Conservation (phyloP, 2,329 filamentous ascomycete genomes). For the Fusarium nanum region DNA sequence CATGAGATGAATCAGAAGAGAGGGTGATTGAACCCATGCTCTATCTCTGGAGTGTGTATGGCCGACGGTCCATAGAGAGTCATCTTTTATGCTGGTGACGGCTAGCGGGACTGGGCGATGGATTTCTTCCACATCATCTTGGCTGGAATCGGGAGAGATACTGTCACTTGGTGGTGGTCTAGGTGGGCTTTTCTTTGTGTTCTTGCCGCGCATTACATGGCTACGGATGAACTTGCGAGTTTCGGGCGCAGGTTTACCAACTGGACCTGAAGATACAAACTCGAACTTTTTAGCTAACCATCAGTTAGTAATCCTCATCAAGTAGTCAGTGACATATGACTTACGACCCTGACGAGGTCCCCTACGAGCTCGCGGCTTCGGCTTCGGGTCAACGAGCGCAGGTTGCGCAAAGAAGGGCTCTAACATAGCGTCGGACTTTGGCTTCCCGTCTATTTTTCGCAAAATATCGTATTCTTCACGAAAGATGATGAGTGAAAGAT, state of each 20-base stretch:
- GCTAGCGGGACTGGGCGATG: not conserved
- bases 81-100: not conserved
- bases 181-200: constrained; percentile 24
- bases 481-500: not conserved
- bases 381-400: not conserved
- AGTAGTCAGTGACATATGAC: not conserved
- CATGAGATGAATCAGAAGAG: constrained; percentile 22
- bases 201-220: constrained; percentile 47
- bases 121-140: not conserved
- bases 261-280: constrained; percentile 43
- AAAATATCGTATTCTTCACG: not conserved
- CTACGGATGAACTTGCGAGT: constrained; percentile 47
- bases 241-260: constrained; percentile 40
- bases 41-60: constrained; percentile 9
- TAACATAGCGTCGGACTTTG: constrained; percentile 16
- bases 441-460: no score
- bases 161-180: not conserved
- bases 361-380: constrained; percentile 17
- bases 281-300: constrained; percentile 42
- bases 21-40: constrained; percentile 31
- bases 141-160: not conserved
- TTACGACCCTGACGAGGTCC: constrained; percentile 16
- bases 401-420: constrained; percentile 17
- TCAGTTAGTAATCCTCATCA: not conserved
- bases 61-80: constrained; percentile 8